Base-by-base conservation (phyloP, 1,284 basidiomycete species). In the Pseudozyma sp. region DNA sequence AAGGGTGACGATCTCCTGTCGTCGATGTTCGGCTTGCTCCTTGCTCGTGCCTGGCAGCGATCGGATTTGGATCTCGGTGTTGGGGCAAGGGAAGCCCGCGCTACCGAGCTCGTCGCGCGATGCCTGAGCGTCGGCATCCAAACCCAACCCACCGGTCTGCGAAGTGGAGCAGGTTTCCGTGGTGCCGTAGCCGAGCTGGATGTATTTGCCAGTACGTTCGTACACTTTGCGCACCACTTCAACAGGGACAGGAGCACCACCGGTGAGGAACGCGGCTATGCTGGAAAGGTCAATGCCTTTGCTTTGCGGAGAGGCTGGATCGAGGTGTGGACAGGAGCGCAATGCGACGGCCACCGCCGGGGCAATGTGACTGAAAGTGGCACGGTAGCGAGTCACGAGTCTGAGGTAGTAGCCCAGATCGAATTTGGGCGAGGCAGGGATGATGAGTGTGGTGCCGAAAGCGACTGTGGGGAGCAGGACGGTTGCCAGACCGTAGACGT, bases 281-380 rank as follows among this genome's bases (percentile, higher is more conserved):
- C 78, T 81, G 3, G 79, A 80, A 0, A 86, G 68, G 52, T 85
- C 82, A 62, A 79, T 83, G 14, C 74, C 75, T 17, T 73, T 54
- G 44, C 59, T 55, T 39, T 65, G 48, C 5, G 63, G 70, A 14
- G 52, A 54, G 4, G 57, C 9, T n/a, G 52, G 37, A 39, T 71
- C 60, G n/a, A 65, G 57, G 17, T 85, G 77, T 16, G 82, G 80
- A 13, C 80, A 82, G 37, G 84, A 82, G 17, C 83, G 81, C 17
- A 86, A 72, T 0, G 83, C 81, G 29, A 85, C 82, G 8, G 84
- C 85, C 14, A 86, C 77, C 5, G 85, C 85, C 8, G 85, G 85
- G 1, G 85, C 84, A 54, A 86, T 85, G 62, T 86, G 85, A 10
- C 84, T 72, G 56, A 82, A 82, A 0, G 85, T 86, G 2, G 82